These are phyloP conservation scores for Theobroma grandiflorum DNA, from an alignment of 441 rosid genomes.

Conservation along the genomic window DNA sequence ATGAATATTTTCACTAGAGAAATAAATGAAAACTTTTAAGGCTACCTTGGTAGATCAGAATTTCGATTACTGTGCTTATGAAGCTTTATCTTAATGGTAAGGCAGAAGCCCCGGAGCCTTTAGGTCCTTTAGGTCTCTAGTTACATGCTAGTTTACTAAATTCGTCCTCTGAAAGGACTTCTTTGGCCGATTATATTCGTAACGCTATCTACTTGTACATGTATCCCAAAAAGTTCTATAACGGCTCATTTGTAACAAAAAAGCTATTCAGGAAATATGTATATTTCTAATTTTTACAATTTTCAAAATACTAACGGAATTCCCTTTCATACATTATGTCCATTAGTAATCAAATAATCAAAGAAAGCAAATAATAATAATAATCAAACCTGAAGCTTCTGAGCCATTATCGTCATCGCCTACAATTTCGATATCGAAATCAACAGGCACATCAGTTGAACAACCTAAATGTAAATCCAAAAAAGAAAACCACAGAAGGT, in stretches of 20 bases:
- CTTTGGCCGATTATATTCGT: not conserved
- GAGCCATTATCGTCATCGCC: constrained; percentile 28
- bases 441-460: constrained; percentile 33
- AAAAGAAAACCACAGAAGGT: not conserved
- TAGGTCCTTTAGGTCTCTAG: not conserved
- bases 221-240: not conserved
- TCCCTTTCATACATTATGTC: not conserved
- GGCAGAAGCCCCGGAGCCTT: not conserved
- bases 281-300: not conserved
- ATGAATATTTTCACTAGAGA: not conserved
- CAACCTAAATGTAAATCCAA: not conserved
- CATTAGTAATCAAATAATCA: not conserved
- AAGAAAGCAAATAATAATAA: not conserved
- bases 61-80: not conserved
- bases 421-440: constrained; percentile 24
- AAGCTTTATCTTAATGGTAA: not conserved
- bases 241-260: not conserved
- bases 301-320: not conserved
- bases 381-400: constrained; percentile 41
- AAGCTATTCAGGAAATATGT: not conserved
- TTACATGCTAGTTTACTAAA: not conserved
- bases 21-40: not conserved
- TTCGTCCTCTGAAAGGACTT: not conserved
- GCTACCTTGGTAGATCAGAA: not conserved
- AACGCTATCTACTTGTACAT: not conserved